phyloP scores from a whole-genome alignment of 768 basidiomycete genomes.

The Fomitopsis serialis region DNA sequence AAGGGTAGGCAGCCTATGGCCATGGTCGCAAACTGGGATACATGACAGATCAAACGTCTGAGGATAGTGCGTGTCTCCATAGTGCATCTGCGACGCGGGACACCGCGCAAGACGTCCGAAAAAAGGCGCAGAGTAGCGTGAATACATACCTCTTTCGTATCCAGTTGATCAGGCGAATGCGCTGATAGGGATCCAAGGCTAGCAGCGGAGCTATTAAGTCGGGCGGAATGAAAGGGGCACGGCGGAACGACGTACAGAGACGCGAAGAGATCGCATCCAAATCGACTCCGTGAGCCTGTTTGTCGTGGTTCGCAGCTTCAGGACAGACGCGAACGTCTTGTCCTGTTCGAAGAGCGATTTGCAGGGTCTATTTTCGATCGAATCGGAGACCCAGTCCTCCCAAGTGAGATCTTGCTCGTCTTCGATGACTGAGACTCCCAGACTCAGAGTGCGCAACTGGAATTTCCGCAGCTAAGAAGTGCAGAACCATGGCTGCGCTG shows the following conservation, averaged over 20 bases:
- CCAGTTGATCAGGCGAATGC: slow-evolving; percentile 82
- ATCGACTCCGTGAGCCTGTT: slow-evolving; percentile 54
- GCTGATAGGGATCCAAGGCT: slow-evolving; percentile 77
- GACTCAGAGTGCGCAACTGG: background rate
- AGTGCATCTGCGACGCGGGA: no score
- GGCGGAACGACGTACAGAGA: slow-evolving; percentile 43
- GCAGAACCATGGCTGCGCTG: background rate
- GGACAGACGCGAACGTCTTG: slow-evolving; percentile 51
- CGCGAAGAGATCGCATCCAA: slow-evolving; percentile 43
- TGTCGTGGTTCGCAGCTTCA: slow-evolving; percentile 61
- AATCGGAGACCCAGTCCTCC: slow-evolving; percentile 80
- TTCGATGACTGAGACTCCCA: slow-evolving; percentile 13
- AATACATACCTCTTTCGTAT: slow-evolving; percentile 63
- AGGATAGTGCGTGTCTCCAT: no score
- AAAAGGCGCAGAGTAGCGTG: background rate
- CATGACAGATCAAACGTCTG: no score
- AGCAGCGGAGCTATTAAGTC: slow-evolving; percentile 4
- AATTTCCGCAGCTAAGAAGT: background rate
- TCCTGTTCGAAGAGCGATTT: slow-evolving; percentile 69
- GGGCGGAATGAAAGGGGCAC: background rate
- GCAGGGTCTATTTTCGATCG: slow-evolving; percentile 45
- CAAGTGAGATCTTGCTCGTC: slow-evolving; percentile 54
- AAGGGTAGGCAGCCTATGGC: no score
- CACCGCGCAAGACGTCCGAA: no score
- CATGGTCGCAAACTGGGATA: no score